Evolutionary conservation across 2,329 filamentous ascomycete species (phyloP).

Genomic region (Dactylonectria estremocensis): DNA sequence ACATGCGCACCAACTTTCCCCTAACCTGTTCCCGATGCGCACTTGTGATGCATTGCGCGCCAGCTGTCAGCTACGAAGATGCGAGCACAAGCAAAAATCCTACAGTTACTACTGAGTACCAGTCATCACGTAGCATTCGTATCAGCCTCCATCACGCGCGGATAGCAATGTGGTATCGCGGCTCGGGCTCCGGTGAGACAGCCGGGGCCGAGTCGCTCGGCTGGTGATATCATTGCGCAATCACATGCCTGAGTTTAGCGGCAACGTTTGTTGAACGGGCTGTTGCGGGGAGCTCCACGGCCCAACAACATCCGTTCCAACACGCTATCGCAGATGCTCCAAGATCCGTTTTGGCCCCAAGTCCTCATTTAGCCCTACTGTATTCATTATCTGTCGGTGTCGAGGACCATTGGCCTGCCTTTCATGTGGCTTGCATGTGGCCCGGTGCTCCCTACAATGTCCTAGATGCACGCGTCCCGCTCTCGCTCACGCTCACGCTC

Average conservation of each 20-base stretch:
- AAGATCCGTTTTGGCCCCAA: background rate
- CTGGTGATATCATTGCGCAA: slow-evolving; percentile 48
- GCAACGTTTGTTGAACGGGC: slow-evolving; percentile 40
- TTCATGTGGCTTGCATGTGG: slow-evolving; percentile 31
- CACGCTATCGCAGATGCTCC: slow-evolving; percentile 25
- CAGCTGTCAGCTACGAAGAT: background rate
- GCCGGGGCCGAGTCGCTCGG: slow-evolving; percentile 17
- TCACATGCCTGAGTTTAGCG: slow-evolving; percentile 48
- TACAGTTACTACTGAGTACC: background rate
- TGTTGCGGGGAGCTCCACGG: slow-evolving; percentile 43
- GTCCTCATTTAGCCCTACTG: slow-evolving; percentile 5
- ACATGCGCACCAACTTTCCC: too few species aligned
- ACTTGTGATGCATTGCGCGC: background rate
- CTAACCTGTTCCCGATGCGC: background rate
- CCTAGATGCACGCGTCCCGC: slow-evolving; percentile 40
- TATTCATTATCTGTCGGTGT: background rate
- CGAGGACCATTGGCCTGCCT: slow-evolving; percentile 7
- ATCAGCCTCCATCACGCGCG: background rate
- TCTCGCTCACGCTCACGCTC: background rate
- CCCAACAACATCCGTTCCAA: slow-evolving; percentile 41
- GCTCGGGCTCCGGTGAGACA: slow-evolving; percentile 11
- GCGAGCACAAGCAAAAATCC: background rate
- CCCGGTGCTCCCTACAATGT: slow-evolving; percentile 37
- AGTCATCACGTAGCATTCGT: background rate
- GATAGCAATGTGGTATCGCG: slow-evolving; percentile 24